phyloP scores from a whole-genome alignment of 768 basidiomycete genomes.

The Clitopilus passeckerianus region DNA sequence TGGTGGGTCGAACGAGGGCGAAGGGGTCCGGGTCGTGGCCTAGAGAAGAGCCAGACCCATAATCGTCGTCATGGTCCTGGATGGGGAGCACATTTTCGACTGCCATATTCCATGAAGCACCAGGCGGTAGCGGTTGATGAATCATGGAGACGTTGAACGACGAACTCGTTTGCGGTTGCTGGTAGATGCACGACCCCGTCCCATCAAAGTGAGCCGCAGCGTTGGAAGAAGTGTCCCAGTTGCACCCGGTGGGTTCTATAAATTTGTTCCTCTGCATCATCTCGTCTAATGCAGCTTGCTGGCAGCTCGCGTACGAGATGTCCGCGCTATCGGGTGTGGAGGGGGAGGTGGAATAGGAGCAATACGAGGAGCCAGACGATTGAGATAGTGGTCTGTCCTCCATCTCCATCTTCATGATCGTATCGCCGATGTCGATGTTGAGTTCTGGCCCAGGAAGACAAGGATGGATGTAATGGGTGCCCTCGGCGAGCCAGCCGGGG shows the following conservation, averaged over 20 bases:
- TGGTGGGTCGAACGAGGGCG: background rate
- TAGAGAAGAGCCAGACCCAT: too few relatives aligned
- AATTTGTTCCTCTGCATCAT: background rate
- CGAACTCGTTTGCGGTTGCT: background rate
- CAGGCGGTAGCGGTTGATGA: background rate
- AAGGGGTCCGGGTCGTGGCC: background rate
- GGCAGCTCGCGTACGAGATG: background rate
- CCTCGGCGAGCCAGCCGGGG: background rate
- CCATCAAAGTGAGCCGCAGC: background rate
- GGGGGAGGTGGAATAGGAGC: constrained; percentile 9
- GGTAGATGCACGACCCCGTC: background rate
- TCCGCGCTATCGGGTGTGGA: constrained; percentile 9
- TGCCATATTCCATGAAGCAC: background rate
- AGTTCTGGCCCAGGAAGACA: background rate
- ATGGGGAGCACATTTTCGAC: too few relatives aligned
- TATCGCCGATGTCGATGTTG: background rate
- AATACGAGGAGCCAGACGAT: constrained; percentile 7
- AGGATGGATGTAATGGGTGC: background rate
- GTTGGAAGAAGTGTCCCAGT: background rate
- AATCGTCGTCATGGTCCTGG: too few relatives aligned
- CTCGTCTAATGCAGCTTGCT: background rate
- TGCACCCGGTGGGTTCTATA: background rate
- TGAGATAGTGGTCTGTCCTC: constrained; percentile 2
- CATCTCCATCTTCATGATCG: constrained; percentile 1
- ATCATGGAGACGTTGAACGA: background rate